Percentiles rank a stretch among this genome's conserved stretches.
Conservation (phyloP, 2,329 filamentous ascomycete species). For the Pseudopyricularia cyperi region DNA sequence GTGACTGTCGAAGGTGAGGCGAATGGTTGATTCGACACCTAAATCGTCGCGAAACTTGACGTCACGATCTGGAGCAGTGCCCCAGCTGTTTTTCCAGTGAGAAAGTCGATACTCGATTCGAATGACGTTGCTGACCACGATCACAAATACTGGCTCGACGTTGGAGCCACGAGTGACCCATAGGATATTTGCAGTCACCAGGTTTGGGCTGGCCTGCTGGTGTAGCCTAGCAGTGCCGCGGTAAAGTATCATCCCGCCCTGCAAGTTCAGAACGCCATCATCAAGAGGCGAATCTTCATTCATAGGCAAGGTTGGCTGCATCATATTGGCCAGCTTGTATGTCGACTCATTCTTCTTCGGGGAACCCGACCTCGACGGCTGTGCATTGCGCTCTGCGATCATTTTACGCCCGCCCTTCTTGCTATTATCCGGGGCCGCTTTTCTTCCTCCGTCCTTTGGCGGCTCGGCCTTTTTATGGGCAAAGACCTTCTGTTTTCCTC, state of each 20-base stretch:
- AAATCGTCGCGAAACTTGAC: neutral
- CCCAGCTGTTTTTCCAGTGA: neutral
- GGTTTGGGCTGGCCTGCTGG: neutral
- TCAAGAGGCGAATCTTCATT: neutral
- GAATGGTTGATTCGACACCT: neutral
- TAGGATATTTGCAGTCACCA: neutral
- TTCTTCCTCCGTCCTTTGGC: no score
- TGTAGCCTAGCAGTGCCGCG: neutral
- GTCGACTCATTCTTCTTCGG: neutral
- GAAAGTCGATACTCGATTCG: neutral
- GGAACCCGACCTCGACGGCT: no score
- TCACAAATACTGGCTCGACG: neutral
- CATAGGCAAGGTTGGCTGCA: neutral
- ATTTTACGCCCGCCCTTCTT: no score
- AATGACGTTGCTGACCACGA: neutral
- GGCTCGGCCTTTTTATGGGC: no score
- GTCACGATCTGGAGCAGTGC: neutral
- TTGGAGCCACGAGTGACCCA: neutral
- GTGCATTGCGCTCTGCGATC: no score
- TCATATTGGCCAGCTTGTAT: neutral
- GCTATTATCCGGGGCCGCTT: no score
- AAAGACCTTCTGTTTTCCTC: no score
- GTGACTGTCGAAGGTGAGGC: neutral
- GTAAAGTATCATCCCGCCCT: neutral
- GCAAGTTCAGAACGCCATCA: neutral